Evolutionary conservation across 2,329 filamentous ascomycete genomes (phyloP), one percentile per base, ranked within the genome.

Genomic region (Claviceps maximensis): DNA sequence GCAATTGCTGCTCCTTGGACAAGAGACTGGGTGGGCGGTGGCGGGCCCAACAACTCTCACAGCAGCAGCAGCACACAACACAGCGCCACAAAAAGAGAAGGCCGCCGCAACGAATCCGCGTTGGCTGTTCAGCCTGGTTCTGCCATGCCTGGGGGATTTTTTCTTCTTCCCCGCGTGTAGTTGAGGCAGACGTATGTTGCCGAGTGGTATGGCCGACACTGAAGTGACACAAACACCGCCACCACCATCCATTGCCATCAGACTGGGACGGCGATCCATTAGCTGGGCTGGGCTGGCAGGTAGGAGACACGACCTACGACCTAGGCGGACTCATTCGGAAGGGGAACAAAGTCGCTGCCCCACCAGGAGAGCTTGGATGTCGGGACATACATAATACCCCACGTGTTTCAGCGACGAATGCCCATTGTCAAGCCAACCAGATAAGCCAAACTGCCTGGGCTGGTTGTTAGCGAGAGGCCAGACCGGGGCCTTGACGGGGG

Each of bases 391-490:
- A 25, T 25, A 25, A 25, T 47, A 53, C 52, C 52, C 50, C 54
- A 55, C 53, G 51, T 59, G 59, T 60, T 52, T 60, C 58, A 56
- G 55, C 49, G 46, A 59, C 54, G 57, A 60, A 59, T 60, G 58
- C 53, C 47, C 51, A 60, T 59, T 59, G 59, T 58, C 58, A 56
- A 57, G 59, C 58, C 59, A 59, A 60, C 59, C 10, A 41, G 52
- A 31, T 38, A n/a, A 10, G 44, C 27, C 25, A 13, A 17, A 38
- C 36, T 15, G 17, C 36, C 4, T 15, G 21, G 15, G 33, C 47
- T 19, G 41, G 19, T 25, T 40, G 23, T 17, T 19, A 4, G 6
- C 27, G 23, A 50, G 15, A 45, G 7, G 25, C 9, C 36, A 44
- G 23, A 13, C 45, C 41, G 36, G 36, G 29, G n/a, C 17, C 9